Evolutionary conservation across 1,139 yeast species (phyloP).

Genomic region (Scheffersomyces cryptocercus): DNA sequence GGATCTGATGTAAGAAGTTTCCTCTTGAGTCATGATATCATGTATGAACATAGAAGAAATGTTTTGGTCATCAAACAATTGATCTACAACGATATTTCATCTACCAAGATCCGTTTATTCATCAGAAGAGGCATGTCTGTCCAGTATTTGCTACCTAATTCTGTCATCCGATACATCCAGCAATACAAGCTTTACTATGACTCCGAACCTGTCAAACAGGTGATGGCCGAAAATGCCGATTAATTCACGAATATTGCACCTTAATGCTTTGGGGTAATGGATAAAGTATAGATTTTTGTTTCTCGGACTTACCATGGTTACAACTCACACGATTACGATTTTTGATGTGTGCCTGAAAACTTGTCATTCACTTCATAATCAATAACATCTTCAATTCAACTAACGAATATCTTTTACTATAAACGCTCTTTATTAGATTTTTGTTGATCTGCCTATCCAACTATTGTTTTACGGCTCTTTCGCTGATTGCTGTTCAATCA

Average conservation of each 20-base stretch:
- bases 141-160: constrained; percentile 89
- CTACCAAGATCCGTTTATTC: constrained; percentile 90
- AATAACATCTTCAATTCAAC: no score
- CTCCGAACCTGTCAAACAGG: constrained; percentile 92
- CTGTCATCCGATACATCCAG: constrained; percentile 91
- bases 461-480: no score
- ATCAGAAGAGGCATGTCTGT: constrained; percentile 96
- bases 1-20: constrained; percentile 95
- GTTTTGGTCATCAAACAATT: constrained; percentile 92
- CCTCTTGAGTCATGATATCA: constrained; percentile 87
- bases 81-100: constrained; percentile 92
- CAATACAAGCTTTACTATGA: constrained; percentile 88
- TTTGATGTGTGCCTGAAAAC: no score
- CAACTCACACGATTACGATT: no score
- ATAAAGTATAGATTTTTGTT: constrained; percentile 1
- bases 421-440: no score
- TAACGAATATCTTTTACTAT: no score
- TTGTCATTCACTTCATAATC: no score
- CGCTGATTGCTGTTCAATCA: no score
- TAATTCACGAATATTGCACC: constrained; percentile 11
- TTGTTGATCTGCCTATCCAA: no score
- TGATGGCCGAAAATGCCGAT: constrained; percentile 58
- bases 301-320: neutral
- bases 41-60: constrained; percentile 95
- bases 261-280: neutral